Evolutionary conservation across 768 basidiomycete species (phyloP).

Genomic region (Tricholoma bakamatsutake): DNA sequence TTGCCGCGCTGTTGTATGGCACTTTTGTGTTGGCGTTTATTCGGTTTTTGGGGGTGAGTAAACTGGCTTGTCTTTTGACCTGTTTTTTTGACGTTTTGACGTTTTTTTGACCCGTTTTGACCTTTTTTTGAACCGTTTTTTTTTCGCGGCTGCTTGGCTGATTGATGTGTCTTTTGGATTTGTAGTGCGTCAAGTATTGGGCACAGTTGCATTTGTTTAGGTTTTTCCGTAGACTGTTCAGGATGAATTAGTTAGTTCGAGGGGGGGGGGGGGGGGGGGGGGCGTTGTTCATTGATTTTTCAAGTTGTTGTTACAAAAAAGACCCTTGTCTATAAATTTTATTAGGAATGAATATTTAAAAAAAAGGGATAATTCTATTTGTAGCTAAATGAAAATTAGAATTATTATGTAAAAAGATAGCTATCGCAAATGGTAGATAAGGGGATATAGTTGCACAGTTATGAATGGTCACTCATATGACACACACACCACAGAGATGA

Average conservation of each 20-base stretch:
- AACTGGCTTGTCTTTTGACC: no score
- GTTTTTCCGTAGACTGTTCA: conserved; percentile 15
- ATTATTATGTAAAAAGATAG: not conserved
- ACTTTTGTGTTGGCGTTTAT: conserved; percentile 53
- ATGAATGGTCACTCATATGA: not conserved
- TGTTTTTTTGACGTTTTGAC: no score
- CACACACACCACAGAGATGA: not conserved
- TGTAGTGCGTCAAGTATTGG: conserved; percentile 21
- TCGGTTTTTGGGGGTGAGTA: conserved; percentile 57
- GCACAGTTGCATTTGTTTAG: conserved; percentile 14
- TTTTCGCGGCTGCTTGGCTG: no score
- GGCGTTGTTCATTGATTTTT: no score
- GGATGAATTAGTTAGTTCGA: conserved; percentile 16
- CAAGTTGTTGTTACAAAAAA: no score
- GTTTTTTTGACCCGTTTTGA: no score
- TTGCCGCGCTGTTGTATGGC: conserved; percentile 54
- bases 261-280: no score
- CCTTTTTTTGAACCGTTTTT: no score
- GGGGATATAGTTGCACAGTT: not conserved
- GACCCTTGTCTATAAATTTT: no score
- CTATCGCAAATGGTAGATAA: not conserved
- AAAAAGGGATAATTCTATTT: no score
- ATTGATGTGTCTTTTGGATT: no score
- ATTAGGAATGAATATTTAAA: no score
- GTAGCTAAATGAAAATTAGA: not conserved